A percentile compares a stretch with the other conserved stretches of the same genome.
Evolutionary conservation across 73 alveolate genomes (phyloP).

Genomic region (Tetrahymena malaccensis): DNA sequence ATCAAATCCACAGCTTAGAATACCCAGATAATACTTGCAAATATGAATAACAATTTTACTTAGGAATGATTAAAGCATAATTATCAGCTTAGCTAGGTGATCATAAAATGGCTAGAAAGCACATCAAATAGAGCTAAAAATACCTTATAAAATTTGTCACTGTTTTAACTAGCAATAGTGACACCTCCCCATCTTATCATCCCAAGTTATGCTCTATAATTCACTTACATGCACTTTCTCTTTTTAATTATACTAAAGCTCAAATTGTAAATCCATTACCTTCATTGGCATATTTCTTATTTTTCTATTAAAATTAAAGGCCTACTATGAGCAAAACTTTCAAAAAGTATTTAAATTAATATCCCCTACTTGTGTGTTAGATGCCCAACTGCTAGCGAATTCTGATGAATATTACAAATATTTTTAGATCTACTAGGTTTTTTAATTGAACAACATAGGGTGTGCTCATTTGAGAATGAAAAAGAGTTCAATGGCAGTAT

Average conservation of each 20-base stretch:
- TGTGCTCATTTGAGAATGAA: neutral
- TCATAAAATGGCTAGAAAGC: neutral
- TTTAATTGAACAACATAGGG: neutral
- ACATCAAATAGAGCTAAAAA: neutral
- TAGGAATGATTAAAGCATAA: neutral
- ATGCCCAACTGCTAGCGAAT: neutral
- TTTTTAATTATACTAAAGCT: neutral
- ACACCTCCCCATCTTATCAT: neutral
- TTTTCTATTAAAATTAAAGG: neutral
- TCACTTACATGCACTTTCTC: neutral
- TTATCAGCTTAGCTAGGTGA: neutral
- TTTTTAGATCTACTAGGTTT: neutral
- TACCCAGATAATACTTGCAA: neutral
- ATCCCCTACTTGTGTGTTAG: neutral
- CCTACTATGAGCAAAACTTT: neutral
- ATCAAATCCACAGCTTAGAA: neutral
- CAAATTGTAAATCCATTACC: neutral
- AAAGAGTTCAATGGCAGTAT: neutral
- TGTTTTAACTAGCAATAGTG: neutral
- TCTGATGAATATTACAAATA: neutral
- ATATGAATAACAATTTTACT: neutral
- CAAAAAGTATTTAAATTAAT: neutral
- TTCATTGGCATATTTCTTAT: neutral
- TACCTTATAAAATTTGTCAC: neutral
- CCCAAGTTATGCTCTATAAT: neutral